Conservation (phyloP, 2,329 filamentous ascomycete genomes). For the Fusarium sp. region DNA sequence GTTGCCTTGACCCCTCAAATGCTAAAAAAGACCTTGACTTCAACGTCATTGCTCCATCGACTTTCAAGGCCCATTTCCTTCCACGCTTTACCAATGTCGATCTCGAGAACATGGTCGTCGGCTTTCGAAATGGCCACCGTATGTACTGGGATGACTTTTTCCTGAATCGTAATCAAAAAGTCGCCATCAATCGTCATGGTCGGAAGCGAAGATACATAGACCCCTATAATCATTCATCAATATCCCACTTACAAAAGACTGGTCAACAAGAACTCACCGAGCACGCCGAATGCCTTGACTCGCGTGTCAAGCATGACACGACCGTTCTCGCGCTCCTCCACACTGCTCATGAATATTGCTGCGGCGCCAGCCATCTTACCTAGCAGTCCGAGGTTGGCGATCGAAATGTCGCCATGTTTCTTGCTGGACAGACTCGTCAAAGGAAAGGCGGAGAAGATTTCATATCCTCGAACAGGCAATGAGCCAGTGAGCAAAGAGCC, state of each 20-base stretch:
- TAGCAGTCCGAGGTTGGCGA: slow-evolving; percentile 81
- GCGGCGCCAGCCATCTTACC: slow-evolving; percentile 92
- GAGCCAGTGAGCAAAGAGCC: slow-evolving; percentile 69
- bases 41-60: slow-evolving; percentile 84
- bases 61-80: slow-evolving; percentile 74
- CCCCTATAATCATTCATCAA: slow-evolving; percentile 52
- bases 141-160: slow-evolving; percentile 72
- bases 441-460: slow-evolving; percentile 82
- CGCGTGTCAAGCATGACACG: slow-evolving; percentile 73
- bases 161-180: slow-evolving; percentile 81
- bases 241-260: neutral
- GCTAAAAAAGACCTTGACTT: slow-evolving; percentile 70
- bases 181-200: slow-evolving; percentile 68
- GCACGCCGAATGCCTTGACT: slow-evolving; percentile 81
- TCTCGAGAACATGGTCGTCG: slow-evolving; percentile 73
- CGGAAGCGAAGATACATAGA: slow-evolving; percentile 80
- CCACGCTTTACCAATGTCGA: slow-evolving; percentile 85
- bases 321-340: slow-evolving; percentile 65
- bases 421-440: slow-evolving; percentile 65
- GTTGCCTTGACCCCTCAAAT: slow-evolving; percentile 39
- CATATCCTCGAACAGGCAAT: slow-evolving; percentile 75
- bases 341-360: slow-evolving; percentile 73
- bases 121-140: slow-evolving; percentile 69
- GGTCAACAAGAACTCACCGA: slow-evolving; percentile 63
- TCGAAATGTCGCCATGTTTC: slow-evolving; percentile 51